phyloP scores from a whole-genome alignment of 305 asterid genomes.

The Fraxinus paxiana region DNA sequence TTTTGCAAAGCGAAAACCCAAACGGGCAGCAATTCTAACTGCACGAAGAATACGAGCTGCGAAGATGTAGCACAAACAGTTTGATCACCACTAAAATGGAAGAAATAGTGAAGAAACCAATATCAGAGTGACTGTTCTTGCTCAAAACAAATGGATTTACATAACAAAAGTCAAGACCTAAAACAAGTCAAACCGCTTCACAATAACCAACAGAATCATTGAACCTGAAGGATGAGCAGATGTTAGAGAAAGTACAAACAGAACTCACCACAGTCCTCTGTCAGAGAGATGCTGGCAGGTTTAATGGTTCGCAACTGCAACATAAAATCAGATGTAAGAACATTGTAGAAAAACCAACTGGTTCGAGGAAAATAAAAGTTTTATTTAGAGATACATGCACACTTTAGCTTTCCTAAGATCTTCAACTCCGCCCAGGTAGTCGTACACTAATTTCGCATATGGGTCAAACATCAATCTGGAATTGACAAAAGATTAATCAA shows the following conservation, averaged over 20 bases:
- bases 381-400: constrained; percentile 67
- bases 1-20: constrained; percentile 61
- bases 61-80: constrained; percentile 17
- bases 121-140: background rate
- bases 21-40: constrained; percentile 75
- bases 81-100: constrained; percentile 11
- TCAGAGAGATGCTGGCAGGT: constrained; percentile 59
- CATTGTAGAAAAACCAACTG: constrained; percentile 17
- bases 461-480: constrained; percentile 91
- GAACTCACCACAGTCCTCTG: constrained; percentile 81
- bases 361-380: constrained; percentile 14
- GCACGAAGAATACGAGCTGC: constrained; percentile 96
- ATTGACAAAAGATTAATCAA: constrained; percentile 5
- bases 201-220: background rate
- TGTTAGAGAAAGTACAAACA: constrained; percentile 15
- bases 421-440: constrained; percentile 76
- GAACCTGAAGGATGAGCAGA: constrained; percentile 10
- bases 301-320: constrained; percentile 69
- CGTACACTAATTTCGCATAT: constrained; percentile 69
- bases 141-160: constrained; percentile 9
- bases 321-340: constrained; percentile 31
- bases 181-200: background rate
- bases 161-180: background rate
- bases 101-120: constrained; percentile 11
- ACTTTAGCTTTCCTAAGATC: constrained; percentile 88